These are phyloP conservation scores for Claviceps sorghi DNA, from an alignment of 2,329 filamentous ascomycete species.

Conservation along the genomic window DNA sequence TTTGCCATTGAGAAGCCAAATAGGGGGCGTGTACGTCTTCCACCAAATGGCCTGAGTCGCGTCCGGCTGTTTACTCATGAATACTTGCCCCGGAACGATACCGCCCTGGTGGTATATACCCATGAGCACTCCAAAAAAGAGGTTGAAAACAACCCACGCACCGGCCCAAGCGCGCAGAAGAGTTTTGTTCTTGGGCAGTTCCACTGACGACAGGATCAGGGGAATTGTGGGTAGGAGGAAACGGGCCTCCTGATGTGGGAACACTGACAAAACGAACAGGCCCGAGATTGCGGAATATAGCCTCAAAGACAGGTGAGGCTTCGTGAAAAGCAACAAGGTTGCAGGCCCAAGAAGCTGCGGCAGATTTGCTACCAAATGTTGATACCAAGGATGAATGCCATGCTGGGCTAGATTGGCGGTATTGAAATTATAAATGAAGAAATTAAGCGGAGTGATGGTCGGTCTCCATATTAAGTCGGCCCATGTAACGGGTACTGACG, in stretches of 20 bases:
- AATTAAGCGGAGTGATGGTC: slow-evolving; percentile 64
- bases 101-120: slow-evolving; percentile 73
- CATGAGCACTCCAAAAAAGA: slow-evolving; percentile 55
- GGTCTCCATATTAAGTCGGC: slow-evolving; percentile 48
- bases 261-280: slow-evolving; percentile 53
- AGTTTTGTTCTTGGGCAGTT: slow-evolving; percentile 42
- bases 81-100: slow-evolving; percentile 60
- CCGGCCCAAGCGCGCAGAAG: slow-evolving; percentile 40
- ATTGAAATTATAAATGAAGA: slow-evolving; percentile 59
- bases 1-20: slow-evolving; percentile 65
- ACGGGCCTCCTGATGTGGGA: slow-evolving; percentile 67
- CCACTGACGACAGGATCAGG: slow-evolving; percentile 59
- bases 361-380: slow-evolving; percentile 58
- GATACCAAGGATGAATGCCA: slow-evolving; percentile 65
- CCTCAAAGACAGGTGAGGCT: slow-evolving; percentile 42
- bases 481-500: slow-evolving; percentile 47
- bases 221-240: slow-evolving; percentile 65
- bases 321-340: slow-evolving; percentile 42
- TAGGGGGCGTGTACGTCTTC: slow-evolving; percentile 73
- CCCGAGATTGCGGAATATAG: slow-evolving; percentile 64
- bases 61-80: slow-evolving; percentile 54
- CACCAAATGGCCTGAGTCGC: slow-evolving; percentile 64
- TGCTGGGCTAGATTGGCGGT: slow-evolving; percentile 58
- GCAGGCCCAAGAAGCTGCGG: slow-evolving; percentile 58
- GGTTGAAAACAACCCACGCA: slow-evolving; percentile 56